Percentiles rank a stretch among this genome's conserved stretches.
phyloP scores from a whole-genome alignment of 148 eudicot genomes.

The Chenopodium quinoa region DNA sequence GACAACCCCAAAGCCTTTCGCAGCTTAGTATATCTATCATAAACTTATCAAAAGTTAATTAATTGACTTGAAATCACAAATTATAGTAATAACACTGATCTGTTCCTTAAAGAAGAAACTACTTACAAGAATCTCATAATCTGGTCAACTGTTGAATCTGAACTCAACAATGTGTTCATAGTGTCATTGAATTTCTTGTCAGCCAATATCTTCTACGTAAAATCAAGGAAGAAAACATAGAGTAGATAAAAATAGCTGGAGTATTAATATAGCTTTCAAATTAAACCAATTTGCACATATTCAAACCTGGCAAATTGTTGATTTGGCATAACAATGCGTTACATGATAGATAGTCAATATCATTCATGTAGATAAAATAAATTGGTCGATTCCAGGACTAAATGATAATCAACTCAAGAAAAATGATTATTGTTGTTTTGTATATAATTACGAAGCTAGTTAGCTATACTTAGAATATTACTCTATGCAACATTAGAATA shows the following conservation, averaged over 20 bases:
- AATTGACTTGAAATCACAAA: background rate
- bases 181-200: conserved; percentile 60
- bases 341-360: background rate
- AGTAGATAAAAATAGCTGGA: background rate
- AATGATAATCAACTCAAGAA: no score
- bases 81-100: background rate
- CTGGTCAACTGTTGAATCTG: conserved; percentile 72
- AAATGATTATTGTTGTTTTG: no score
- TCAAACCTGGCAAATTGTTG: background rate
- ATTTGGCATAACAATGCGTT: background rate
- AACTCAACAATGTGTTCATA: conserved; percentile 43
- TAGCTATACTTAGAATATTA: no score
- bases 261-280: background rate
- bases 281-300: background rate
- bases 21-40: background rate
- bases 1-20: background rate
- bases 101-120: background rate
- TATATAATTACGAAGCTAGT: no score
- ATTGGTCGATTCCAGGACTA: no score
- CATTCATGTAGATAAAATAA: background rate
- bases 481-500: no score
- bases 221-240: conserved; percentile 46
- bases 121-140: conserved; percentile 84
- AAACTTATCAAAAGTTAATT: background rate
- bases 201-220: conserved; percentile 55